Evolutionary conservation across 805 yeast species (phyloP).

Genomic region (Isabelozyma rhagii): DNA sequence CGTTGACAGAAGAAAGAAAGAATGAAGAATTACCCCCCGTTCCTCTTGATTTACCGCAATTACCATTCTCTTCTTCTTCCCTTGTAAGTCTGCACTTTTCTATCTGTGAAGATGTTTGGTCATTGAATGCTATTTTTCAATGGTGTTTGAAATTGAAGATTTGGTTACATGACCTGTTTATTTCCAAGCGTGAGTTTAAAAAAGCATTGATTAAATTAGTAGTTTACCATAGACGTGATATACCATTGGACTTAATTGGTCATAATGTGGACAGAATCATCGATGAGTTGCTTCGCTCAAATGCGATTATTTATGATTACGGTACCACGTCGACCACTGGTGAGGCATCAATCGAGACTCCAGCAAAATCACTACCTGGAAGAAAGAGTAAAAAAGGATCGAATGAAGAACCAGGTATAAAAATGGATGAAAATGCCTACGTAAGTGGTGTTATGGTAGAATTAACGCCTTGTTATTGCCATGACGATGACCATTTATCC

Average conservation of each 20-base stretch:
- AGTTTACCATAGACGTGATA: constrained; percentile 48
- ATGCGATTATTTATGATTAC: constrained; percentile 36
- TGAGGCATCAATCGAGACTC: neutral
- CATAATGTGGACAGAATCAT: constrained; percentile 50
- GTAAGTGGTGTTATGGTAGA: constrained; percentile 44
- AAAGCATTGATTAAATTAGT: constrained; percentile 50
- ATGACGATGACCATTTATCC: constrained; percentile 11
- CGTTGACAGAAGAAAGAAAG: constrained; percentile 9
- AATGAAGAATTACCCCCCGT: constrained; percentile 38
- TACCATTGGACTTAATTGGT: constrained; percentile 49
- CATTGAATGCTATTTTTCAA: constrained; percentile 45
- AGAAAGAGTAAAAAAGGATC: neutral
- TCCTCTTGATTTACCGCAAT: constrained; percentile 49
- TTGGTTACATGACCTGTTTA: constrained; percentile 52
- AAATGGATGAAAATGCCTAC: constrained; percentile 12
- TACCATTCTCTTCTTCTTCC: constrained; percentile 54
- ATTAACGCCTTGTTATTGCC: constrained; percentile 46
- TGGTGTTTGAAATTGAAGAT: constrained; percentile 53
- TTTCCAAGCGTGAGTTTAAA: constrained; percentile 51
- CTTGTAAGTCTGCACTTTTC: constrained; percentile 48
- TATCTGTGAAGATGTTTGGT: constrained; percentile 45
- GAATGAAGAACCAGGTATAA: constrained; percentile 8
- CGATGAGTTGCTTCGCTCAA: constrained; percentile 35
- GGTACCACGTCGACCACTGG: neutral
- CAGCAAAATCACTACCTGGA: constrained; percentile 6